Conservation (phyloP, 148 eudicot species). For the Chenopodium quinoa region DNA sequence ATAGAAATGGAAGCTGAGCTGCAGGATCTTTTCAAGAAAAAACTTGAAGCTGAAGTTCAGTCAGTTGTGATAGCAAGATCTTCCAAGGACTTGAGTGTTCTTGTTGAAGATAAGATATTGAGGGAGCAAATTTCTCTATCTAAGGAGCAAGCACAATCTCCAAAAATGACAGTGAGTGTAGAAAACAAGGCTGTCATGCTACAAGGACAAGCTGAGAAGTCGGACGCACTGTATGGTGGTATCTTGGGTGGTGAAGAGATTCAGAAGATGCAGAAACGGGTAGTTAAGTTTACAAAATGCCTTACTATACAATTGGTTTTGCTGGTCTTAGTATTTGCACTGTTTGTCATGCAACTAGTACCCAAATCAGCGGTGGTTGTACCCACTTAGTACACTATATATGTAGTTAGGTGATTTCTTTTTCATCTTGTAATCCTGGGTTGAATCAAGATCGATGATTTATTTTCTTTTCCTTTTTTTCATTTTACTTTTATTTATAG, state of each 20-base stretch:
- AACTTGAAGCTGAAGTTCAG: slow-evolving; percentile 72
- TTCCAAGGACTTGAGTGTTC: slow-evolving; percentile 33
- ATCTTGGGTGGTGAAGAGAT: slow-evolving; percentile 36
- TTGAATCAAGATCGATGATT: not conserved
- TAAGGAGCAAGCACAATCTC: slow-evolving; percentile 30
- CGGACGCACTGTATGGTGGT: slow-evolving; percentile 25
- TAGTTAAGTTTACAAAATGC: slow-evolving; percentile 35
- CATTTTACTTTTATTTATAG: not conserved
- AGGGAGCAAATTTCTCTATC: slow-evolving; percentile 36
- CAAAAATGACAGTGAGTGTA: slow-evolving; percentile 22
- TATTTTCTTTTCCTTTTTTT: not conserved
- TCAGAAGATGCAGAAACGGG: slow-evolving; percentile 47
- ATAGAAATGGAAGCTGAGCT: slow-evolving; percentile 50
- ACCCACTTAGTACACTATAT: slow-evolving; percentile 48
- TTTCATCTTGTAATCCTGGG: not conserved
- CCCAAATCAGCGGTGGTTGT: slow-evolving; percentile 51
- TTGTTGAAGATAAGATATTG: slow-evolving; percentile 31
- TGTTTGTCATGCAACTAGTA: slow-evolving; percentile 37
- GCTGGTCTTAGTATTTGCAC: slow-evolving; percentile 38
- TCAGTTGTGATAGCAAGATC: slow-evolving; percentile 48
- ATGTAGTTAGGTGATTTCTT: slow-evolving; percentile 4
- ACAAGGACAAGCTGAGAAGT: slow-evolving; percentile 35
- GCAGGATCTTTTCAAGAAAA: slow-evolving; percentile 53
- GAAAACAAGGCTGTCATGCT: slow-evolving; percentile 35
- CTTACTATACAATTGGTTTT: slow-evolving; percentile 53